Evolutionary conservation across 1,284 basidiomycete species (phyloP).

Genomic region (Ceratobasidium sp.): DNA sequence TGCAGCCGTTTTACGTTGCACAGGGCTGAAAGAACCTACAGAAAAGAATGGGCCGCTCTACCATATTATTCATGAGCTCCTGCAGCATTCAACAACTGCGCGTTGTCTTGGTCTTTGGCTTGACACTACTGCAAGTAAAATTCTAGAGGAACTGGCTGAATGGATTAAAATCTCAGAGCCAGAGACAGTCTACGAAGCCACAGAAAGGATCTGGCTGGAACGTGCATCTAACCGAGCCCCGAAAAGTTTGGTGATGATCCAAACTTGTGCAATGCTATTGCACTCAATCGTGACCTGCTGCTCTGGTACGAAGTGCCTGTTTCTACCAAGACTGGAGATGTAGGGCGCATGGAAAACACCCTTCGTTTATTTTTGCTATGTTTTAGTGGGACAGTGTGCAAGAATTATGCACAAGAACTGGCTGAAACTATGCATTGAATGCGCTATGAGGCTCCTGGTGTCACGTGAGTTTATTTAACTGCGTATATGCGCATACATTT

Average conservation of each 20-base stretch:
- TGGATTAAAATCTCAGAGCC: background rate
- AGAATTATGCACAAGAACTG: background rate
- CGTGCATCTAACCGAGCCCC: background rate
- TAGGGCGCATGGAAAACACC: conserved; percentile 1
- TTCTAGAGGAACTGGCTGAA: background rate
- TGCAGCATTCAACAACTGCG: conserved; percentile 6
- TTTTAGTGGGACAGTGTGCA: background rate
- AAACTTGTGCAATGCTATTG: background rate
- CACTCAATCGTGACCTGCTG: background rate
- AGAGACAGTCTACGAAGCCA: background rate
- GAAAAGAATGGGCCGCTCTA: background rate
- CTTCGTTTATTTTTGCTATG: background rate
- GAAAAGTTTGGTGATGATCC: background rate
- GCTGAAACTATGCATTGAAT: background rate
- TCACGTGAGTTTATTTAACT: background rate
- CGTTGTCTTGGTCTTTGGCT: background rate
- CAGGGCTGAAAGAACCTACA: background rate
- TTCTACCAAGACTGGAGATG: background rate
- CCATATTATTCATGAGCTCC: background rate
- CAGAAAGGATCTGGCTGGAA: background rate
- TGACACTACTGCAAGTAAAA: background rate
- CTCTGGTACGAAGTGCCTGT: background rate
- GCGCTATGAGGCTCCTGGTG: background rate
- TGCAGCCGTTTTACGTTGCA: background rate
- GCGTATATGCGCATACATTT: background rate